phyloP scores from a whole-genome alignment of 2,329 filamentous ascomycete species.

The Epichloe uncinata region DNA sequence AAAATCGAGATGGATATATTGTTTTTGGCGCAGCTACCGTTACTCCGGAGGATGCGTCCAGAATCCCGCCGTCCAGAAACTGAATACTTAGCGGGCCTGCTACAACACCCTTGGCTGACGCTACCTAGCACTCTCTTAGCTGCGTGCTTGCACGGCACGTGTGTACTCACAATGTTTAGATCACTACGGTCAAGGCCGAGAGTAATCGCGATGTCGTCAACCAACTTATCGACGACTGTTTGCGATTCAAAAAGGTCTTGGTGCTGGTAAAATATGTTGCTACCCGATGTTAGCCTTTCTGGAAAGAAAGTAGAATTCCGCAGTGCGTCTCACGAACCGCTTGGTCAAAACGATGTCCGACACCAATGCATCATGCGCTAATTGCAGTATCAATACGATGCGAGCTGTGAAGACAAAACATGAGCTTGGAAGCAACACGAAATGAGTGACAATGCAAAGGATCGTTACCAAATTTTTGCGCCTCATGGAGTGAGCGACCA shows the following conservation, averaged over 20 bases:
- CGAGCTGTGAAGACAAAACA: constrained; percentile 27
- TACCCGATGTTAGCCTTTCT: not conserved
- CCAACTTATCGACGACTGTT: constrained; percentile 51
- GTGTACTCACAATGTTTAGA: constrained; percentile 52
- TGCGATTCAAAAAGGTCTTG: constrained; percentile 60
- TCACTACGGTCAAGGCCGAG: constrained; percentile 49
- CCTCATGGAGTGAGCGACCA: constrained; percentile 32
- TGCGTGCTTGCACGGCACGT: not conserved
- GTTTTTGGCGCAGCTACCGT: constrained; percentile 11
- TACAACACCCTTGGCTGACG: constrained; percentile 59
- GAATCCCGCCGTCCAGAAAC: constrained; percentile 28
- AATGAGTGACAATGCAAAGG: not conserved
- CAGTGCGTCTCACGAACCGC: constrained; percentile 29
- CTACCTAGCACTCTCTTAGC: constrained; percentile 35
- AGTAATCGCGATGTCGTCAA: constrained; percentile 63
- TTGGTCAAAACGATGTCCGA: constrained; percentile 45
- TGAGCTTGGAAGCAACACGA: not conserved
- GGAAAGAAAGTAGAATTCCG: not conserved
- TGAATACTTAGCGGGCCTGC: constrained; percentile 41
- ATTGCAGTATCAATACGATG: constrained; percentile 43
- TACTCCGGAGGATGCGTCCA: constrained; percentile 19
- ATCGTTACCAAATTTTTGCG: constrained; percentile 36
- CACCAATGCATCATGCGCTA: constrained; percentile 45
- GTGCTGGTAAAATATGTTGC: constrained; percentile 70
- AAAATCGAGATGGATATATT: not conserved